A percentile compares a stretch with the other conserved stretches of the same genome.
Evolutionary conservation across 768 basidiomycete genomes (phyloP).

Genomic region (Pleurotus eryngii): DNA sequence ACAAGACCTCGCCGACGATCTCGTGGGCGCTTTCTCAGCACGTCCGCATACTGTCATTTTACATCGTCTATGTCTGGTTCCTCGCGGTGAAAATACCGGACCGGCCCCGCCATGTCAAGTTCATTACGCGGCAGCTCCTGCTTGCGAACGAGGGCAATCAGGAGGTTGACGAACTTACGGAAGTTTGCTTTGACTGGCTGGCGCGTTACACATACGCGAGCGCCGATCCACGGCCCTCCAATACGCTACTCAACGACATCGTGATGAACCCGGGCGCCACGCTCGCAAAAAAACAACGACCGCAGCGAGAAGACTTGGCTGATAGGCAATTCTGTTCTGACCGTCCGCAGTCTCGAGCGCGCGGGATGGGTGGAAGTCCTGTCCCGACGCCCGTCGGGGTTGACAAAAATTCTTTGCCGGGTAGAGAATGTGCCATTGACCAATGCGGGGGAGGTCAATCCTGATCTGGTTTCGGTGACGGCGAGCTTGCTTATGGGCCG

Average conservation of each 20-base stretch:
- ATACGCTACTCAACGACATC: constrained; percentile 74
- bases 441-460: constrained; percentile 78
- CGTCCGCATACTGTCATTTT: constrained; percentile 85
- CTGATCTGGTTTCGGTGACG: constrained; percentile 70
- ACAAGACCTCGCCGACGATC: constrained; percentile 50
- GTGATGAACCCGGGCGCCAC: constrained; percentile 54
- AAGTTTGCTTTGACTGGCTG: constrained; percentile 98
- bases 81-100: constrained; percentile 80
- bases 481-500: constrained; percentile 74
- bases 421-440: constrained; percentile 88
- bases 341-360: constrained; percentile 68
- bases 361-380: constrained; percentile 88
- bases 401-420: constrained; percentile 78
- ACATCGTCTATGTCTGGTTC: constrained; percentile 94
- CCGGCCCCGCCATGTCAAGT: constrained; percentile 75
- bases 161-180: constrained; percentile 82
- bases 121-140: constrained; percentile 83
- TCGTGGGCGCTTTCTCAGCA: constrained; percentile 91
- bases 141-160: constrained; percentile 77
- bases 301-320: constrained; percentile 79
- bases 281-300: constrained; percentile 33
- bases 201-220: constrained; percentile 92
- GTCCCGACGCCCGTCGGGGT: constrained; percentile 84
- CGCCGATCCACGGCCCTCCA: constrained; percentile 86
- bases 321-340: constrained; percentile 79